These are phyloP conservation scores for Suillus variegatus DNA, from an alignment of 768 basidiomycete genomes.

Conservation along the genomic window DNA sequence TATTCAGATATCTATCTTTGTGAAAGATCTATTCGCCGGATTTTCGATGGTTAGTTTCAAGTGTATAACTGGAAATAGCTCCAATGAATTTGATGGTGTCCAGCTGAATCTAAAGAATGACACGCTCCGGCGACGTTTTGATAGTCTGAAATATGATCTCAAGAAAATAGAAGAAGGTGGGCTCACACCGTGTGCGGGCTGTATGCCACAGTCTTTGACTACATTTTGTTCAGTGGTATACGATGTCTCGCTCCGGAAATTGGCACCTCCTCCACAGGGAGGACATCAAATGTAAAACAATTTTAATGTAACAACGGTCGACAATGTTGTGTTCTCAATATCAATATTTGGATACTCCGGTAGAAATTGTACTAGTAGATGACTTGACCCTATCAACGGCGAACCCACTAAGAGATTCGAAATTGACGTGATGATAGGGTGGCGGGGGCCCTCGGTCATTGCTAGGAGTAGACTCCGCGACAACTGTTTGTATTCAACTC, in stretches of 20 bases:
- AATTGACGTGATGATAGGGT: not conserved
- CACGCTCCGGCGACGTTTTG: constrained; percentile 69
- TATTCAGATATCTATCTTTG: constrained; percentile 73
- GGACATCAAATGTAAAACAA: not conserved
- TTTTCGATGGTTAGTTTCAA: constrained; percentile 68
- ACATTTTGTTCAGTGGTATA: constrained; percentile 63
- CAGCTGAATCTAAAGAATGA: constrained; percentile 87
- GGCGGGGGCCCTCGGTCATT: constrained; percentile 2
- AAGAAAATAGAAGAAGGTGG: constrained; percentile 88
- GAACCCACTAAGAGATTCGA: not conserved
- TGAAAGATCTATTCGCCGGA: constrained; percentile 80
- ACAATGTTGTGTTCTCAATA: not conserved
- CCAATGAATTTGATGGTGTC: constrained; percentile 2
- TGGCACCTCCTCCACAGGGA: constrained; percentile 31
- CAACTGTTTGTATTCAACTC: not conserved
- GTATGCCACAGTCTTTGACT: constrained; percentile 9
- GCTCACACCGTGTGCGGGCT: constrained; percentile 14
- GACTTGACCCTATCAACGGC: not conserved
- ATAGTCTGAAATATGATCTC: constrained; percentile 83
- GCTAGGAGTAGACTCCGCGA: constrained; percentile 2
- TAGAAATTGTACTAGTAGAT: not conserved
- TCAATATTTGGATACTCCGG: not conserved
- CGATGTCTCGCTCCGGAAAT: constrained; percentile 76
- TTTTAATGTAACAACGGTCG: not conserved
- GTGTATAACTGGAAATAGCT: constrained; percentile 1